Conservation (phyloP, 176 grass and related monocot species). For the Elymus sibiricus region DNA sequence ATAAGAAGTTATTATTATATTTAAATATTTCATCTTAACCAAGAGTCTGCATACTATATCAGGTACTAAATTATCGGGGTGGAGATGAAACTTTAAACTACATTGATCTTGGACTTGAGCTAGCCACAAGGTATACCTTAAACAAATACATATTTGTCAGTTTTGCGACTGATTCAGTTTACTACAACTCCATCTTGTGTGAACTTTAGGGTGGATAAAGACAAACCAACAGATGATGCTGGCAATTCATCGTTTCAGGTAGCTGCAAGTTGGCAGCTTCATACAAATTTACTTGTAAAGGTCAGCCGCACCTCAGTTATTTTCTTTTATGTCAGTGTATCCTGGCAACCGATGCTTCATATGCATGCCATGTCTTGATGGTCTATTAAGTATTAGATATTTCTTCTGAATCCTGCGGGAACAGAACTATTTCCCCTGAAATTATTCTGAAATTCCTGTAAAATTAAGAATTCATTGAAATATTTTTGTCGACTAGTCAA, state of each 20-base stretch:
- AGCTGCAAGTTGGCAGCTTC: conserved; percentile 79
- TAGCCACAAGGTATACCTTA: conserved; percentile 59
- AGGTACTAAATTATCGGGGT: not conserved
- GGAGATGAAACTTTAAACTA: not conserved
- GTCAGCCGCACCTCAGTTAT: conserved; percentile 25
- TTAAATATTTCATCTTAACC: too few species aligned
- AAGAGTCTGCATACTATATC: not conserved
- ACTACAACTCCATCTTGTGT: not conserved
- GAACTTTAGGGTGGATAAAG: conserved; percentile 52
- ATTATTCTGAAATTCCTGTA: too few species aligned
- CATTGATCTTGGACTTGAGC: conserved; percentile 59
- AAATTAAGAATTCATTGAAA: too few species aligned
- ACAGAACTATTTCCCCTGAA: too few species aligned
- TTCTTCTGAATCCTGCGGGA: too few species aligned
- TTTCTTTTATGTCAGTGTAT: too few species aligned
- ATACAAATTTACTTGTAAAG: conserved; percentile 79
- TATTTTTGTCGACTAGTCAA: too few species aligned
- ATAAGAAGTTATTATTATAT: not conserved
- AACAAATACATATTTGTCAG: not conserved
- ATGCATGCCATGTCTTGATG: too few species aligned
- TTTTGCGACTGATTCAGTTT: not conserved
- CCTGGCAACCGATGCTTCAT: too few species aligned
- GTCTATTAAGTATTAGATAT: too few species aligned
- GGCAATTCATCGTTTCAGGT: conserved; percentile 65
- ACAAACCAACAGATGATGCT: conserved; percentile 27